phyloP scores from a whole-genome alignment of 2,329 filamentous ascomycete genomes.

The Elsinoe australis region DNA sequence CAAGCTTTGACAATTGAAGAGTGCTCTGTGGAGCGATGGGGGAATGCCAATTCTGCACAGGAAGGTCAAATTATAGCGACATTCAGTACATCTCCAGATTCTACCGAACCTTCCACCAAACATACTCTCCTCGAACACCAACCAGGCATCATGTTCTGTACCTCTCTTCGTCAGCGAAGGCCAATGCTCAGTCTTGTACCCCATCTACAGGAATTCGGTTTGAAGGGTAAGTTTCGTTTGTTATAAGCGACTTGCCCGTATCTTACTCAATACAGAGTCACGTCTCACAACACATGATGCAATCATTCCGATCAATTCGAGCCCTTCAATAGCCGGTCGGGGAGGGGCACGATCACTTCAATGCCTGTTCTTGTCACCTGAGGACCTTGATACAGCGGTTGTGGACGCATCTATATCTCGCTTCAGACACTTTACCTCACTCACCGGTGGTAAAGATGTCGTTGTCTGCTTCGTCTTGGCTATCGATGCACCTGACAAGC shows the following conservation, averaged over 20 bases:
- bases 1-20: too few relatives aligned
- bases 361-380: constrained; percentile 28
- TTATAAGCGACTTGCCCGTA: constrained; percentile 2
- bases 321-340: constrained; percentile 15
- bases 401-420: constrained; percentile 24
- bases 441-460: constrained; percentile 26
- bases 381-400: constrained; percentile 19
- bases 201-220: constrained; percentile 25
- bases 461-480: constrained; percentile 29
- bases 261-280: constrained; percentile 25
- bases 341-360: constrained; percentile 21
- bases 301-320: constrained; percentile 25
- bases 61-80: too few relatives aligned
- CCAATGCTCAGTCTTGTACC: constrained; percentile 34
- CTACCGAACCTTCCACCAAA: too few relatives aligned
- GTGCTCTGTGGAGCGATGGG: too few relatives aligned
- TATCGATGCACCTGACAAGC: background rate
- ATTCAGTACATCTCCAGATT: too few relatives aligned
- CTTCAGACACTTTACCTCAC: constrained; percentile 26
- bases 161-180: constrained; percentile 33
- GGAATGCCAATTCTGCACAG: too few relatives aligned
- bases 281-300: constrained; percentile 33
- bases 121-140: too few relatives aligned
- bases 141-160: constrained; percentile 33
- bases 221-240: constrained; percentile 27